A percentile compares a stretch with the other conserved stretches of the same genome.
These are phyloP conservation scores for Dictyostelium gargantuum DNA, from an alignment of 208 protist species.

Conservation along the genomic window DNA sequence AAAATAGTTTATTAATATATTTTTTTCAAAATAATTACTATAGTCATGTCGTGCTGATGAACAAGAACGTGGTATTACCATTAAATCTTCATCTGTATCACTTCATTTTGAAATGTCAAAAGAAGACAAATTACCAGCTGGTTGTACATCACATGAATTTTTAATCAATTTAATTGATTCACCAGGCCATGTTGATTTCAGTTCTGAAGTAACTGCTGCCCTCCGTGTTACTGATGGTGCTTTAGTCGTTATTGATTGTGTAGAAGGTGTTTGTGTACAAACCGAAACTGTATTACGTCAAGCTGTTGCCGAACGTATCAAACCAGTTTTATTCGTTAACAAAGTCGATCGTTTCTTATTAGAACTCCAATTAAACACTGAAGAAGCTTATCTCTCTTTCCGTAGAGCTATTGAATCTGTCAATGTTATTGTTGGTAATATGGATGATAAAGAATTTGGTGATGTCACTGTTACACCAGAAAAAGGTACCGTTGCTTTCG, in stretches of 20 bases:
- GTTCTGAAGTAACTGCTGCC: conserved; percentile 98
- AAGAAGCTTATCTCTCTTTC: conserved; percentile 91
- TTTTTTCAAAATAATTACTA: too few species aligned
- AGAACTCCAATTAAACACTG: conserved; percentile 93
- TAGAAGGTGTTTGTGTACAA: conserved; percentile 99
- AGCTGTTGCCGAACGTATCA: conserved; percentile 97
- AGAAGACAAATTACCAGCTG: conserved; percentile 65
- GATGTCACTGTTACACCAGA: conserved; percentile 90
- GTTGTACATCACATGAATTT: conserved; percentile 79
- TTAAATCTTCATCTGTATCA: conserved; percentile 99
- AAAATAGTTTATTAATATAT: too few species aligned
- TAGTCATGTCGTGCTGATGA: conserved; percentile 95
- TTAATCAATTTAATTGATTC: conserved; percentile 99
- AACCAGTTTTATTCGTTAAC: conserved; percentile 99
- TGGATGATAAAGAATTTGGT: conserved; percentile 95
- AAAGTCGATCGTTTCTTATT: conserved; percentile 98
- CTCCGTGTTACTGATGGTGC: conserved; percentile 99
- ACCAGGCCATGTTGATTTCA: conserved; percentile 99
- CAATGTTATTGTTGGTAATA: conserved; percentile 98
- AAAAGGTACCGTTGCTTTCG: conserved; percentile 97
- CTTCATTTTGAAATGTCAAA: conserved; percentile 97
- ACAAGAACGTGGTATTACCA: conserved; percentile 99
- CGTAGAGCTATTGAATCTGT: conserved; percentile 91
- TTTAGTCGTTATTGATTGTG: conserved; percentile 99
- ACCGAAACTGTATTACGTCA: conserved; percentile 99